These are phyloP conservation scores for Penicillium sp. DNA, from an alignment of 2,329 filamentous ascomycete species.

Conservation along the genomic window DNA sequence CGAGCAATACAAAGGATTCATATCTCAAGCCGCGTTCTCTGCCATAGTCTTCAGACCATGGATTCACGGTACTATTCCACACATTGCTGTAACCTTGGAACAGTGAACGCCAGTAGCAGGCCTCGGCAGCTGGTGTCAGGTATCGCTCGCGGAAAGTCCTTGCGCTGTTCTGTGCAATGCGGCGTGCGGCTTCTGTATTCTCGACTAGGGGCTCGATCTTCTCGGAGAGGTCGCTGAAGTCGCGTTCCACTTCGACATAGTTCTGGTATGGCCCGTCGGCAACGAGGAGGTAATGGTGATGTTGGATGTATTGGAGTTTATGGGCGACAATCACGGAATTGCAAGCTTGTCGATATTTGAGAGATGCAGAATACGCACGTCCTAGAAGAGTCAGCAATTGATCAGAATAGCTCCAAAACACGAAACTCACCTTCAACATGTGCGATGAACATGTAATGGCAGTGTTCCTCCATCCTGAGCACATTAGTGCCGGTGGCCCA, in stretches of 20 bases:
- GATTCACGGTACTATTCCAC: constrained; percentile 21
- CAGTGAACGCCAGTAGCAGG: constrained; percentile 53
- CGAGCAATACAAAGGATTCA: constrained; percentile 33
- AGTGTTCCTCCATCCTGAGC: constrained; percentile 53
- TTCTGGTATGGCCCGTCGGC: constrained; percentile 48
- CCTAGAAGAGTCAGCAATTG: constrained; percentile 16
- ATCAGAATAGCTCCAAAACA: background rate
- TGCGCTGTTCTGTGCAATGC: constrained; percentile 50
- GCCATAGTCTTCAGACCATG: constrained; percentile 9
- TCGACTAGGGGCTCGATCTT: constrained; percentile 40
- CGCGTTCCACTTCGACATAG: constrained; percentile 48
- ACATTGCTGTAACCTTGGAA: constrained; percentile 34
- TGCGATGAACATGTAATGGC: constrained; percentile 54
- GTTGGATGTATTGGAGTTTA: constrained; percentile 49
- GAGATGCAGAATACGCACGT: constrained; percentile 50
- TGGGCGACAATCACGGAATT: constrained; percentile 50
- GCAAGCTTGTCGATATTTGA: constrained; percentile 54
- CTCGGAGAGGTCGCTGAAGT: constrained; percentile 57
- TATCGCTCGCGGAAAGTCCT: constrained; percentile 51
- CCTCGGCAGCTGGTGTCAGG: constrained; percentile 51
- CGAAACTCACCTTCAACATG: constrained; percentile 50
- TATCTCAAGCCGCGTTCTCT: constrained; percentile 28
- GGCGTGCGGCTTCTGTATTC: constrained; percentile 40
- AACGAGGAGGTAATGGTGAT: constrained; percentile 48
- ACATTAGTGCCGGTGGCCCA: constrained; percentile 45